Evolutionary conservation across 768 basidiomycete species (phyloP).

Genomic region (Leccinum arenicola): DNA sequence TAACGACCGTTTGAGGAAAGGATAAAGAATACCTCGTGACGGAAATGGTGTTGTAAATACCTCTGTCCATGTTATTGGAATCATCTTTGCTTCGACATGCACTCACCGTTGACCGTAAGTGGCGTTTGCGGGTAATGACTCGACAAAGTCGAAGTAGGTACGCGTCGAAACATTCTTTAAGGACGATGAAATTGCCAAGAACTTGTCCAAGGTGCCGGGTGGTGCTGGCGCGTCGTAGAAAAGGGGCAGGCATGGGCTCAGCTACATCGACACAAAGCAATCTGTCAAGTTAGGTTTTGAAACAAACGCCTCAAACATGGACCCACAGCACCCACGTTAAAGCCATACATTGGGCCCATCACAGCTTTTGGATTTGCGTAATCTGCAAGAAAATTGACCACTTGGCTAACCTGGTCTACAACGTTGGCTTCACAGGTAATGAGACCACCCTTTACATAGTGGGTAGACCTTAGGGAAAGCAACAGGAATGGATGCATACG

Average conservation of each 20-base stretch:
- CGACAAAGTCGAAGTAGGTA: conserved; percentile 9
- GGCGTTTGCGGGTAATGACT: not conserved
- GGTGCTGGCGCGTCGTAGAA: not conserved
- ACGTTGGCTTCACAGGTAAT: conserved; percentile 27
- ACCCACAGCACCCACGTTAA: too few species aligned
- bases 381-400: conserved; percentile 8
- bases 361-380: conserved; percentile 10
- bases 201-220: not conserved
- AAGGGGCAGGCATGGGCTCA: not conserved
- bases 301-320: too few species aligned
- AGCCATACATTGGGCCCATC: not conserved
- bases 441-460: conserved; percentile 2
- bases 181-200: not conserved
- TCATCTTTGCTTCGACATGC: not conserved
- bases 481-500: too few species aligned
- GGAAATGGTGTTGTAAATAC: conserved; percentile 1
- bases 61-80: not conserved
- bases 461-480: too few species aligned
- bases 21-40: not conserved
- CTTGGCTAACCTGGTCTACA: not conserved
- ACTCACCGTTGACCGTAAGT: conserved; percentile 2
- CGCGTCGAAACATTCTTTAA: not conserved
- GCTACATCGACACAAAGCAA: too few species aligned
- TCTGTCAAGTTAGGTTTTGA: too few species aligned
- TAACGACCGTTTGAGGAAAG: conserved; percentile 12